Conservation (phyloP, 2,329 filamentous ascomycete genomes). For the Trichoderma afroharzianum region DNA sequence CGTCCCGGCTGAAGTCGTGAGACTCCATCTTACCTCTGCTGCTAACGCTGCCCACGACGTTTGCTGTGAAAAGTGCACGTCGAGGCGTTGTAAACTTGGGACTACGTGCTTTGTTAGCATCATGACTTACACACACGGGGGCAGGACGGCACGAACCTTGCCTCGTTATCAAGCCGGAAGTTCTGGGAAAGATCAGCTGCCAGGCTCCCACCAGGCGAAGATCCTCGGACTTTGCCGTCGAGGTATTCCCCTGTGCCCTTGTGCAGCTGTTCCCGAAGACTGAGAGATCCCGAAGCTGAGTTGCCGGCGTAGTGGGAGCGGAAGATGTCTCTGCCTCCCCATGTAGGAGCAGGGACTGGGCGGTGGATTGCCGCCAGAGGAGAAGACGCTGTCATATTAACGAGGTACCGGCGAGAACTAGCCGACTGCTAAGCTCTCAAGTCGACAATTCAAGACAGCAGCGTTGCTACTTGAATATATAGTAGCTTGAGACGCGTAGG, state of each 20-base stretch:
- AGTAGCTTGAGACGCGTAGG: constrained; percentile 15
- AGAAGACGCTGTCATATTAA: constrained; percentile 84
- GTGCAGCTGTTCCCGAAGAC: constrained; percentile 72
- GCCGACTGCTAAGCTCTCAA: background rate
- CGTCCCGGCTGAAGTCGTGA: background rate
- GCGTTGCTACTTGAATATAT: constrained; percentile 27
- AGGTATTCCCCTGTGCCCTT: constrained; percentile 72
- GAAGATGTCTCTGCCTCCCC: constrained; percentile 53
- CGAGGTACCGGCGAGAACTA: background rate
- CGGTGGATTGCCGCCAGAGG: constrained; percentile 90
- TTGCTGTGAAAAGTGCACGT: constrained; percentile 40
- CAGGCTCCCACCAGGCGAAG: constrained; percentile 85
- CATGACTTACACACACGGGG: background rate
- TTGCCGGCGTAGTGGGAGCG: constrained; percentile 49
- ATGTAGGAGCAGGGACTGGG: constrained; percentile 58
- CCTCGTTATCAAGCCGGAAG: constrained; percentile 80
- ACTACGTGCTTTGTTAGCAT: constrained; percentile 24
- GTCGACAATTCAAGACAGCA: constrained; percentile 2
- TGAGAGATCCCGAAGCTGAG: constrained; percentile 60
- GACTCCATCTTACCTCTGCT: constrained; percentile 29
- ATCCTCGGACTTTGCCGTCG: constrained; percentile 72
- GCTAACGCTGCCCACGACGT: constrained; percentile 36
- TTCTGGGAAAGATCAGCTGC: constrained; percentile 95
- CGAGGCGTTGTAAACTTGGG: constrained; percentile 41
- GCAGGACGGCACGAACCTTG: constrained; percentile 61